A percentile compares a stretch with the other conserved stretches of the same genome.
These are phyloP conservation scores for Chamaenerion angustifolium DNA, from an alignment of 345 rosid species.

Conservation along the genomic window DNA sequence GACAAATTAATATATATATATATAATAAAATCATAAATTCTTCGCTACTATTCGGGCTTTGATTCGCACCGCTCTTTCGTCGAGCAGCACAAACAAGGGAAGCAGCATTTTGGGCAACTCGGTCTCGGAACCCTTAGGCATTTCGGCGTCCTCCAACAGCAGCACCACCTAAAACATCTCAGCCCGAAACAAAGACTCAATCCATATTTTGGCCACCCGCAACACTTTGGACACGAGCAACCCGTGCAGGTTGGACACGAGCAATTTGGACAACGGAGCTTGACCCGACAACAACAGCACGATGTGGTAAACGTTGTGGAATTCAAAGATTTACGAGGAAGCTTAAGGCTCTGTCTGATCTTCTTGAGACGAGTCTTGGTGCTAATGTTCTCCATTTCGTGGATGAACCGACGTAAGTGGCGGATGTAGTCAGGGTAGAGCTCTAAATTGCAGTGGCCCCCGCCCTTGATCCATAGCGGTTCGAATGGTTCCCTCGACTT, in stretches of 20 bases:
- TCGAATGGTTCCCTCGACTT: constrained; percentile 82
- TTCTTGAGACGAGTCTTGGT: constrained; percentile 57
- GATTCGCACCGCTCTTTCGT: no score
- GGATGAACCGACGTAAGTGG: constrained; percentile 69
- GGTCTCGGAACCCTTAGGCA: not conserved
- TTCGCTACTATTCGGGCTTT: no score
- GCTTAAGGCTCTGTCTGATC: constrained; percentile 42
- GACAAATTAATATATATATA: no score
- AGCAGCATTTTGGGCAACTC: constrained; percentile 5
- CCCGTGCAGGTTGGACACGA: constrained; percentile 13
- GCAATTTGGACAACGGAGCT: constrained; percentile 27
- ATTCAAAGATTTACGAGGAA: constrained; percentile 23
- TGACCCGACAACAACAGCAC: constrained; percentile 41
- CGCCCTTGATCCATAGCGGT: constrained; percentile 98
- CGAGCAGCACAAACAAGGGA: not conserved
- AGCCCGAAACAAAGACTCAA: not conserved
- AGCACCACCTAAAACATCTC: not conserved
- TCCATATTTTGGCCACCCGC: not conserved
- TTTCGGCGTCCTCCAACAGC: no score
- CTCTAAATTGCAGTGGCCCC: constrained; percentile 97
- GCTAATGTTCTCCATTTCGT: constrained; percentile 80
- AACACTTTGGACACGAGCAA: constrained; percentile 11
- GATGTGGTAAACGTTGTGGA: constrained; percentile 6
- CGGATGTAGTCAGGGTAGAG: constrained; percentile 83
- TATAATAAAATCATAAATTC: no score